These are phyloP conservation scores for Aspergillus sparsus DNA, from an alignment of 495 filamentous ascomycete genomes.

Conservation along the genomic window DNA sequence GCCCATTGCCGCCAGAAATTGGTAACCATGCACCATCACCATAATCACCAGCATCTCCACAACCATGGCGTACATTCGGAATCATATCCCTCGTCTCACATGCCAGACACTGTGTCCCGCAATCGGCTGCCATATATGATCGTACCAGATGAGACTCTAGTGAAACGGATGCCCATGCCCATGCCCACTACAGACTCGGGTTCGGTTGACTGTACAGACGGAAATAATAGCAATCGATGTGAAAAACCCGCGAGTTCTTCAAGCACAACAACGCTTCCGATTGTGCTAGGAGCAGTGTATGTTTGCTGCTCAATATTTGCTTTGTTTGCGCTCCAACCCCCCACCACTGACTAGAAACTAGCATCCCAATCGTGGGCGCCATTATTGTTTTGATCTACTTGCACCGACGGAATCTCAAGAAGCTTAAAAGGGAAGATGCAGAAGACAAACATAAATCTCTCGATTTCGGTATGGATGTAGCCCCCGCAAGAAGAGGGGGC, in stretches of 20 bases:
- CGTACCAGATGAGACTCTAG: conserved; percentile 25
- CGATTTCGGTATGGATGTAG: conserved; percentile 81
- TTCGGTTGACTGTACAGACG: conserved; percentile 7
- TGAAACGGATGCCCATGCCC: conserved; percentile 27
- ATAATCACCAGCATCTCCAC: conserved; percentile 18
- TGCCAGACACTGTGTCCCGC: conserved; percentile 34
- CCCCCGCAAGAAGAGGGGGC: conserved; percentile 30
- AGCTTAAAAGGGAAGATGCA: conserved; percentile 73
- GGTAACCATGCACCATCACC: conserved; percentile 35
- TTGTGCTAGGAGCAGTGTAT: conserved; percentile 81
- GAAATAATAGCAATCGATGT: conserved; percentile 20
- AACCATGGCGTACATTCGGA: conserved; percentile 31
- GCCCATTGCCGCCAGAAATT: conserved; percentile 1
- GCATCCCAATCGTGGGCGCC: conserved; percentile 74
- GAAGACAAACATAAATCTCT: conserved; percentile 89
- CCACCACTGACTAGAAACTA: conserved; percentile 40
- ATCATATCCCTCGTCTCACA: conserved; percentile 25
- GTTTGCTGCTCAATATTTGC: conserved; percentile 36
- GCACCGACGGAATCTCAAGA: conserved; percentile 74
- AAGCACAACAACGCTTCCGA: conserved; percentile 67
- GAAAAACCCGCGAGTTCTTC: conserved; percentile 52
- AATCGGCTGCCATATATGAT: conserved; percentile 31
- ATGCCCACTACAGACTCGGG: conserved; percentile 20
- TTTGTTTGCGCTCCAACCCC: neutral
- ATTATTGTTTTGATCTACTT: conserved; percentile 70